Evolutionary conservation across 2,329 filamentous ascomycete genomes (phyloP), one percentile per base, ranked within the genome.

Genomic region (Ceratocystis papillata): DNA sequence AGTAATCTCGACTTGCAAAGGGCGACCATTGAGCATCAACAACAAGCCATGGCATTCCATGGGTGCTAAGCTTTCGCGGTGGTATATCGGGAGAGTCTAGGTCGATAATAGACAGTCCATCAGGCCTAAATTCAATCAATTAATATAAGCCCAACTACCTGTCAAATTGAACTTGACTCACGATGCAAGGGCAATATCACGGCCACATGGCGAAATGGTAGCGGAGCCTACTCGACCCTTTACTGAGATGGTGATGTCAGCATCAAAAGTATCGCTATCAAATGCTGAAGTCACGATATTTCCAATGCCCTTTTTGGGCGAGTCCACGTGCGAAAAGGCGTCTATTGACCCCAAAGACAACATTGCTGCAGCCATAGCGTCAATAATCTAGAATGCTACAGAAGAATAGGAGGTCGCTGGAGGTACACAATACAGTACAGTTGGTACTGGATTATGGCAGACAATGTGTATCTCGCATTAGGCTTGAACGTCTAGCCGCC

Each of bases 11-110:
- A 22, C 83, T 85, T 12, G 92, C 89, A 74, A 96, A 96, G 0
- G 93, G 93, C 10, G 90, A 96, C 93, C 93, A 96, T 75, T 96
- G 93, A 37, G 96, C 92, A 75, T 96, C 93, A 10, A 93, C 91
- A 4, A 96, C 92, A 63, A 96, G 86, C 90, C 92, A 96, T n/a
- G 90, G 88, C 55, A 90, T 86, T 65, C 90, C 88, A 75, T 96
- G 90, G 69, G 88, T 88, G 70, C 81, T 82, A 61, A 96, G 81
- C 71, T 91, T 87, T 20, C 91, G 87, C 20, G 93, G 93, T 8
- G 88, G 87, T 68, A 88, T 94, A 73, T 91, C 94, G 0, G 90
- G 90, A 10, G 87, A 91, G 76, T 96, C 92, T 60, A 96, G 80
- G 72, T 96, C 92, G 72, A 96, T 92, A 70, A 96, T 90, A 73